Evolutionary conservation across 495 filamentous ascomycete species (phyloP).

Genomic region (Ramalina intermedia): DNA sequence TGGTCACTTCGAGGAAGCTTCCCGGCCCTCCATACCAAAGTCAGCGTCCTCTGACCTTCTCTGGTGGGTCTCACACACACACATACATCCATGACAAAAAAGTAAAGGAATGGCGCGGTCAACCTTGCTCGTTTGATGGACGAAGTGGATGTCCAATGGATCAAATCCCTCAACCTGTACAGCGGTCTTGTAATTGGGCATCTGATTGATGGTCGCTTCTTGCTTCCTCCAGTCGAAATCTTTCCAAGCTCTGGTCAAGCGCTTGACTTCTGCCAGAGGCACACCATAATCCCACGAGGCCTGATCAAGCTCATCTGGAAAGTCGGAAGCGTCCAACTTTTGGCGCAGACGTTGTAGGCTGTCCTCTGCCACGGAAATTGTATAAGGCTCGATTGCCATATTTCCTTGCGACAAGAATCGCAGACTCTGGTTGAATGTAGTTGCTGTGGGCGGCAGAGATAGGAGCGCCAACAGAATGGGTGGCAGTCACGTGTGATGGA

Average conservation of each 20-base stretch:
- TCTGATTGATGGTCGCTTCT: constrained; percentile 28
- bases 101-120: constrained; percentile 28
- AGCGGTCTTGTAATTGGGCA: constrained; percentile 27
- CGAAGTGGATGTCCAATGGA: constrained; percentile 29
- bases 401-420: no score
- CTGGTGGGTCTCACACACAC: neutral
- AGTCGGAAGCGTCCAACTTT: constrained; percentile 23
- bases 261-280: constrained; percentile 25
- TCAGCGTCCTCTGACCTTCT: neutral
- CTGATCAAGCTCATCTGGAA: constrained; percentile 28
- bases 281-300: constrained; percentile 25
- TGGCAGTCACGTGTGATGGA: no score
- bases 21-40: constrained; percentile 17
- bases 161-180: constrained; percentile 31
- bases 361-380: constrained; percentile 25
- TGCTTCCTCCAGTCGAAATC: constrained; percentile 30
- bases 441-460: no score
- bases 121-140: constrained; percentile 25
- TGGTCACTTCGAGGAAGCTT: constrained; percentile 26
- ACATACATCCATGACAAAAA: constrained; percentile 32
- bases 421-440: no score
- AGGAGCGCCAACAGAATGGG: no score
- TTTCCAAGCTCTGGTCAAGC: constrained; percentile 26
- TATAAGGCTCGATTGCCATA: constrained; percentile 19
- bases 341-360: constrained; percentile 23